Base-by-base conservation (phyloP, 331 rosid genomes). In the Quercus tomentella region DNA sequence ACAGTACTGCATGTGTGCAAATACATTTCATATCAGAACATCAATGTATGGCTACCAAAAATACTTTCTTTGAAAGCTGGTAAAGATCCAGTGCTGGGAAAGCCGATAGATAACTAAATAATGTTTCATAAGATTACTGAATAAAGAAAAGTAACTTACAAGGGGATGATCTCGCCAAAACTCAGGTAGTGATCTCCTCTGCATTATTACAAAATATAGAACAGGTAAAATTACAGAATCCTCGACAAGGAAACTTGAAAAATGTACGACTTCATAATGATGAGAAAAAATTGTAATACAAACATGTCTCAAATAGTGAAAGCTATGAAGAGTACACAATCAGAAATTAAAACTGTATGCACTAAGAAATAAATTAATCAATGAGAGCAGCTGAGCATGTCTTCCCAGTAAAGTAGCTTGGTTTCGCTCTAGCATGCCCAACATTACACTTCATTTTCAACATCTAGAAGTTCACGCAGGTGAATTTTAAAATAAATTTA, bases 141-240 rank as follows among this genome's bases (percentile, higher is more conserved):
- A 72, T 11, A 56, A 35, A 66, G 21, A 76, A 57, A 78, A 67
- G 72, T 78, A 18, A 86, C 98, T 93, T 85, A 96, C 99, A 81
- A 96, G 79, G 89, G 84, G 84, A 37, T 41, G 99, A 77, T 89
- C 97, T 78, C 98, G 92, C 98, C 99, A 96, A 92, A 96, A 96
- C 86, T 96, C 99, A 56, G 98, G 99, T 16, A 96, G 88, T 9
- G 98, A 91, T 87, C 81, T 91, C 80, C 90, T 96, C 98, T 96
- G 97, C 93, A 84, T 74, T 57, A 82, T 67, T 76, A 35, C 45
- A 81, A 78, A 74, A 70, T 77, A 86, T 45, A 20, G 80, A 60
- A 84, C 71, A 82, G 52, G 72, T 74, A 76, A 75, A 75, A 63
- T 23, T 76, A 72, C 55, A 26, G 23, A 54, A 54, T 33, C 62